Percentiles rank a stretch among this genome's conserved stretches.
Evolutionary conservation across 164 flowering plant species (phyloP).

Genomic region (Vitis vinifera): DNA sequence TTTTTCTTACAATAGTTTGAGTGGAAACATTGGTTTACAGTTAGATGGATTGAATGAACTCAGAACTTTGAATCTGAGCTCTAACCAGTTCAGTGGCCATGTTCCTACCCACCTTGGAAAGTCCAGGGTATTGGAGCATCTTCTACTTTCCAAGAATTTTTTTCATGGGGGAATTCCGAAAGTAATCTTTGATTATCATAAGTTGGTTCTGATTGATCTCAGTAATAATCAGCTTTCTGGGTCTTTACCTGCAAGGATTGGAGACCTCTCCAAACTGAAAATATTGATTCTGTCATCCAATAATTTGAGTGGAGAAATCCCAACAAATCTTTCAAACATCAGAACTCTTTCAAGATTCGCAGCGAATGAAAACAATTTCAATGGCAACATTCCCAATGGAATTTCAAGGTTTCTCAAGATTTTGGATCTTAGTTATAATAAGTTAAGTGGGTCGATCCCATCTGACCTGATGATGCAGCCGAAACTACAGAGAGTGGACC

Average conservation of each 20-base stretch:
- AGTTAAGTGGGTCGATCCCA: constrained; percentile 48
- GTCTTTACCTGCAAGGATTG: constrained; percentile 37
- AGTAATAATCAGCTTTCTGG: constrained; percentile 45
- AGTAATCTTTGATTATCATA: constrained; percentile 25
- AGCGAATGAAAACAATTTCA: constrained; percentile 52
- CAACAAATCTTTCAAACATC: constrained; percentile 32
- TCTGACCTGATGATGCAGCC: constrained; percentile 37
- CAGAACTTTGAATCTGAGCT: constrained; percentile 42
- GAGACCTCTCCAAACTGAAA: constrained; percentile 43
- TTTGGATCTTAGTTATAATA: constrained; percentile 68
- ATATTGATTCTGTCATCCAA: constrained; percentile 52
- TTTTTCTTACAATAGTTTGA: constrained; percentile 45
- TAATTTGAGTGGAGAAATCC: constrained; percentile 47
- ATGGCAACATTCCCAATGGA: constrained; percentile 48
- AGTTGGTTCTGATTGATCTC: constrained; percentile 57
- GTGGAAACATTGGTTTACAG: constrained; percentile 44
- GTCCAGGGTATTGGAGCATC: constrained; percentile 34
- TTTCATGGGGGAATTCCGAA: constrained; percentile 41
- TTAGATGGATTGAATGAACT: constrained; percentile 43
- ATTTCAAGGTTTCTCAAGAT: constrained; percentile 28
- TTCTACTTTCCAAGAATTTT: constrained; percentile 29
- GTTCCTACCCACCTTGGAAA: constrained; percentile 45
- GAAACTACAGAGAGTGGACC: constrained; percentile 48
- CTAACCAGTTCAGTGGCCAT: constrained; percentile 32
- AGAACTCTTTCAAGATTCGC: constrained; percentile 51